phyloP scores from a whole-genome alignment of 2,329 filamentous ascomycete species.

The Stachybotrys echinatus region DNA sequence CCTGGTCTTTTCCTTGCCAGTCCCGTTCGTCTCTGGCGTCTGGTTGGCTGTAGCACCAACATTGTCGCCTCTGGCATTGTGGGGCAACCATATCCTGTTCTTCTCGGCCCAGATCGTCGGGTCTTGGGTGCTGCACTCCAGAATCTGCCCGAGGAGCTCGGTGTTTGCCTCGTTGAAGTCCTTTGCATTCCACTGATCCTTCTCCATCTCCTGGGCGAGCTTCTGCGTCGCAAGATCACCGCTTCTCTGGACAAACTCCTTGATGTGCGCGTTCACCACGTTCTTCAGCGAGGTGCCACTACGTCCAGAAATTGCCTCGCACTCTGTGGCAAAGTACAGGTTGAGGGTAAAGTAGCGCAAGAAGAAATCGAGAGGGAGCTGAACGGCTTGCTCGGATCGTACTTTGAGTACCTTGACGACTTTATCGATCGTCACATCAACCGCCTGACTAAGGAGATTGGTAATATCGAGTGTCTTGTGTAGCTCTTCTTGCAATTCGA shows the following conservation, averaged over 20 bases:
- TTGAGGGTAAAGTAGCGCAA: slow-evolving; percentile 80
- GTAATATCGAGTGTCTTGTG: slow-evolving; percentile 73
- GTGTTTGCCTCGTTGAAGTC: slow-evolving; percentile 65
- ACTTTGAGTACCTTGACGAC: slow-evolving; percentile 73
- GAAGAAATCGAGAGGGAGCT: slow-evolving; percentile 64
- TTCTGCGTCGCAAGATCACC: slow-evolving; percentile 69
- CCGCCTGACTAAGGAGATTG: slow-evolving; percentile 71
- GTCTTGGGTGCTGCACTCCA: slow-evolving; percentile 68
- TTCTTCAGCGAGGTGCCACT: slow-evolving; percentile 72
- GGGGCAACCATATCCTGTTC: slow-evolving; percentile 52
- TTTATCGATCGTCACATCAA: slow-evolving; percentile 75
- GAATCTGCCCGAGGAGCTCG: slow-evolving; percentile 55
- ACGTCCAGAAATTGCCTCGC: slow-evolving; percentile 76
- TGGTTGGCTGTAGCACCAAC: slow-evolving; percentile 24
- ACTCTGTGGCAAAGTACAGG: slow-evolving; percentile 78
- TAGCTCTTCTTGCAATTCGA: slow-evolving; percentile 65
- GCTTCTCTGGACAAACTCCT: slow-evolving; percentile 68
- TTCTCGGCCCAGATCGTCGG: slow-evolving; percentile 60
- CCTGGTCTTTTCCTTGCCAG: slow-evolving; percentile 58
- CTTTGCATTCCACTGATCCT: slow-evolving; percentile 72
- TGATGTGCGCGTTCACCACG: slow-evolving; percentile 76
- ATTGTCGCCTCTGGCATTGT: slow-evolving; percentile 28
- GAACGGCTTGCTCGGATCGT: slow-evolving; percentile 66
- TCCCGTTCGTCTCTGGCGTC: slow-evolving; percentile 39
- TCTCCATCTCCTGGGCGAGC: slow-evolving; percentile 71